These are phyloP conservation scores for Cicer yamashitae DNA, from an alignment of 306 rosid genomes.

Conservation along the genomic window DNA sequence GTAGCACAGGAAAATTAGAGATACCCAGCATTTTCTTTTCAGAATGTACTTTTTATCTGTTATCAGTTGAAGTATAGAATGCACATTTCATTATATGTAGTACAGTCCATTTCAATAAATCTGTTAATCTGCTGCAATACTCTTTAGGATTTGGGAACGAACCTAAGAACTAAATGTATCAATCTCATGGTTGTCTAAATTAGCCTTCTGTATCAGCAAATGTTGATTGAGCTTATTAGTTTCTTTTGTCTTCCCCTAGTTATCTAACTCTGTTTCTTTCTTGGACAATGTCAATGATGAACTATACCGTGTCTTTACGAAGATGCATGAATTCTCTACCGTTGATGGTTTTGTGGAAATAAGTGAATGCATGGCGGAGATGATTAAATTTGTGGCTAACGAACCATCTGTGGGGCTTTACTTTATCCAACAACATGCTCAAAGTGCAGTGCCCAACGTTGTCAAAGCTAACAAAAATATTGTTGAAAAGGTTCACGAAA, in stretches of 20 bases:
- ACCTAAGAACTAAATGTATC: constrained; percentile 11
- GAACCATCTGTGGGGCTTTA: constrained; percentile 94
- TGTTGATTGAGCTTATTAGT: constrained; percentile 24
- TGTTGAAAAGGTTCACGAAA: constrained; percentile 65
- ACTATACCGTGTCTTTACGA: constrained; percentile 54
- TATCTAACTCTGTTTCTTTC: constrained; percentile 35
- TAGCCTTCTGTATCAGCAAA: constrained; percentile 30
- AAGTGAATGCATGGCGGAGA: constrained; percentile 79
- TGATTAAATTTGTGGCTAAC: constrained; percentile 79
- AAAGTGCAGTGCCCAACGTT: constrained; percentile 76
- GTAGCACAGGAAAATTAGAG: not conserved
- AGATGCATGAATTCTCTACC: constrained; percentile 86
- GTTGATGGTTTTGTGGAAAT: constrained; percentile 91
- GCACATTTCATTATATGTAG: constrained; percentile 5
- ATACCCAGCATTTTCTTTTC: not conserved
- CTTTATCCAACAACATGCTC: constrained; percentile 87
- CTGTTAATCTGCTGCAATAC: constrained; percentile 16
- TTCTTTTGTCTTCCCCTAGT: constrained; percentile 19
- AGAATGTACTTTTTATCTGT: constrained; percentile 12
- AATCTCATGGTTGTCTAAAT: constrained; percentile 12
- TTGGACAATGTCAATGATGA: constrained; percentile 59
- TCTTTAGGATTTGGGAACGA: constrained; percentile 21
- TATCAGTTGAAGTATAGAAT: constrained; percentile 3
- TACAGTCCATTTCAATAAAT: constrained; percentile 5
- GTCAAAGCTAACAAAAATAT: constrained; percentile 57